Conservation (phyloP, 2,329 filamentous ascomycete species). For the Malbranchea zuffiana region DNA sequence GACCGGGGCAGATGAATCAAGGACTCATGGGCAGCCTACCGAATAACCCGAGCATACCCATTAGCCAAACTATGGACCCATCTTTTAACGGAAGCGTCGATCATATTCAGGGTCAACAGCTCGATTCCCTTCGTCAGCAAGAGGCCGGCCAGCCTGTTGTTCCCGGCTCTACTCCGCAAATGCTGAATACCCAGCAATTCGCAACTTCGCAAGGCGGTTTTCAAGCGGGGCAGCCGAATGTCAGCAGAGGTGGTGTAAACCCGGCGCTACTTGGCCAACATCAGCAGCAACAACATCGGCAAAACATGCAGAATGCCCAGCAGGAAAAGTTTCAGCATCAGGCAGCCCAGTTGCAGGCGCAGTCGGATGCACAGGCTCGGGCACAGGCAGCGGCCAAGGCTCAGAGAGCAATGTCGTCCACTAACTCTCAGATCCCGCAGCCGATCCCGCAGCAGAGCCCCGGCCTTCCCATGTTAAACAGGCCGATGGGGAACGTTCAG, state of each 20-base stretch:
- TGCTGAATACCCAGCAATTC: slow-evolving; percentile 33
- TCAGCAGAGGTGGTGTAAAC: slow-evolving; percentile 29
- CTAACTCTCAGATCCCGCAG: slow-evolving; percentile 28
- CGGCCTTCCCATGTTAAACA: slow-evolving; percentile 35
- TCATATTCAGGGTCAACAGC: slow-evolving; percentile 50
- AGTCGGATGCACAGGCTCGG: slow-evolving; percentile 31
- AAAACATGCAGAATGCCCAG: slow-evolving; percentile 35
- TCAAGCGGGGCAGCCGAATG: slow-evolving; percentile 29
- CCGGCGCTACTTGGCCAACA: slow-evolving; percentile 35
- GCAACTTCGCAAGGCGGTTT: slow-evolving; percentile 27
- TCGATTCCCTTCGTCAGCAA: slow-evolving; percentile 49
- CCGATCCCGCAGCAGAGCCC: slow-evolving; percentile 32
- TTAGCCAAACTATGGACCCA: slow-evolving; percentile 23
- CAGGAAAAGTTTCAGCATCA: too few relatives aligned
- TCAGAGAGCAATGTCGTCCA: slow-evolving; percentile 37
- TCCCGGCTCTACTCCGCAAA: slow-evolving; percentile 44
- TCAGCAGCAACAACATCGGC: slow-evolving; percentile 31
- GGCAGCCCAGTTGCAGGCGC: slow-evolving; percentile 31
- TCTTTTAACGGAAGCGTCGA: slow-evolving; percentile 39
- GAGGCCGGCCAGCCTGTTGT: slow-evolving; percentile 54
- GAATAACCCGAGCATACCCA: slow-evolving; percentile 27
- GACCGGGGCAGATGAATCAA: slow-evolving; percentile 33
- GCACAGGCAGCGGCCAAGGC: slow-evolving; percentile 36
- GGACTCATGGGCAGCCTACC: slow-evolving; percentile 24
- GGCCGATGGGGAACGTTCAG: slow-evolving; percentile 30